Base-by-base conservation (phyloP, 2,329 filamentous ascomycete species). In the Capronia epimyces region DNA sequence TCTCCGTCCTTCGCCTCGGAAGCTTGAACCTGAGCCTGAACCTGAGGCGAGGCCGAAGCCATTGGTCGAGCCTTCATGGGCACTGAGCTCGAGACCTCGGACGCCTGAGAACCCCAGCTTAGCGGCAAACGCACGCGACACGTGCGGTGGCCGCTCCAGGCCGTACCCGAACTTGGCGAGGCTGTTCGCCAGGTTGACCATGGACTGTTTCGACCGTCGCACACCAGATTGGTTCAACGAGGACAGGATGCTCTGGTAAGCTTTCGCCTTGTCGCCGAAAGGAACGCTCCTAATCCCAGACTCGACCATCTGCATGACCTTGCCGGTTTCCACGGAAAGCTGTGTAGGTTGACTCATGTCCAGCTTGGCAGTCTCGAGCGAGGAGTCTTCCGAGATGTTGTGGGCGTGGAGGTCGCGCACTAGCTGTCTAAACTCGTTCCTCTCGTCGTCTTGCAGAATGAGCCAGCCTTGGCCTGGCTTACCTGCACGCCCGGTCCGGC, bases 381-480 rank as follows among this genome's bases (percentile, higher is more conserved):
- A 68, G 1, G 65, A 60, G 1, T 74, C 71, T 4, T 71, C 63
- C 16, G 46, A 27, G 16, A 59, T 49, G 29, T 75, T 62, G 51
- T 86, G 76, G 2, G 68, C 69, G 54, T 85, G 78, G 22, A 77
- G 74, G 58, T 75, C 75, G 24, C 79, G 67, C 2, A 75, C 73
- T 60, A 69, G 75, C 31, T 68, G 67, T 1, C 75, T 67, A 62
- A 81, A 80, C 10, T 58, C 50, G 16, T 49, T 39, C 9, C 56
- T 39, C 40, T 60, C 53, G 61, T 86, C 82, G 2, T 75, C 65
- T 25, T 76, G 70, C 21, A 84, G 64, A 43, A 86, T 69, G 25
- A 85, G 69, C 64, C 82, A 79, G 31, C 81, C 83, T 42, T 81
- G 76, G 39, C 83, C 81, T 25, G 77, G 74, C 46, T 81, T 82